Base-by-base conservation (phyloP, 2,329 filamentous ascomycete species). In the Pestalotiopsis sp. region DNA sequence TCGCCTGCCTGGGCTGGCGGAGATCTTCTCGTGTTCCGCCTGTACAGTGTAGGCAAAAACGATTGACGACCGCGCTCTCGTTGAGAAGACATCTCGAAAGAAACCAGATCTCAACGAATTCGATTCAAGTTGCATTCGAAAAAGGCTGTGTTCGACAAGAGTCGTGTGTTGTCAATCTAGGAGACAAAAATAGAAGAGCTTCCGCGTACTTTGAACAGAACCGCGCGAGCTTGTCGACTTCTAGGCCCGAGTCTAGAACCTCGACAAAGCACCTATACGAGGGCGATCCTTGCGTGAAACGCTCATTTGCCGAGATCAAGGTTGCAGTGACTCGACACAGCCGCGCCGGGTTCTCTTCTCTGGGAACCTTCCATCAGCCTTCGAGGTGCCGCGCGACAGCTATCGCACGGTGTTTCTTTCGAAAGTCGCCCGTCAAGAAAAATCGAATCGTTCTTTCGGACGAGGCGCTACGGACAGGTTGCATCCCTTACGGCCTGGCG, bases 301-400 rank as follows among this genome's bases (percentile, higher is more conserved):
- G 45, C 38, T 31, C 59, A 62, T 36, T 36, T 20, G 59, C n/a
- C 25, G 59, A 62, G 59, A 62, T 62, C 25, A 62, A 40, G 59
- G 59, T 62, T 62, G 59, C 59, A 62, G 31, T 36, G 31, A 62
- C 31, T 62, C 59, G 36, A 36, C 59, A 62, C 59, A 62, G 59
- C 59, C 59, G 31, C n/a, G 17, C 36, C 31, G 17, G 27, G 13
- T 38, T 17, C 13, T 20, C 27, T 31, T 31, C 13, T 20, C 31
- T 62, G 59, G 13, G 38, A 62, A 20, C 59, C 59, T 13, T 36
- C 31, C 31, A 27, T 4, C 27, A 27, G 27, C 27, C 27, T 4
- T 36, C 58, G 38, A 62, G 27, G 31, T 36, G 14, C 23, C 27
- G 23, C 17, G 7, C 25, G 27, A 17, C 12, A 31, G 13, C 27